Evolutionary conservation across 1,284 basidiomycete genomes (phyloP), one percentile per base, ranked within the genome.

Genomic region (Apiotrichum laibachii): DNA sequence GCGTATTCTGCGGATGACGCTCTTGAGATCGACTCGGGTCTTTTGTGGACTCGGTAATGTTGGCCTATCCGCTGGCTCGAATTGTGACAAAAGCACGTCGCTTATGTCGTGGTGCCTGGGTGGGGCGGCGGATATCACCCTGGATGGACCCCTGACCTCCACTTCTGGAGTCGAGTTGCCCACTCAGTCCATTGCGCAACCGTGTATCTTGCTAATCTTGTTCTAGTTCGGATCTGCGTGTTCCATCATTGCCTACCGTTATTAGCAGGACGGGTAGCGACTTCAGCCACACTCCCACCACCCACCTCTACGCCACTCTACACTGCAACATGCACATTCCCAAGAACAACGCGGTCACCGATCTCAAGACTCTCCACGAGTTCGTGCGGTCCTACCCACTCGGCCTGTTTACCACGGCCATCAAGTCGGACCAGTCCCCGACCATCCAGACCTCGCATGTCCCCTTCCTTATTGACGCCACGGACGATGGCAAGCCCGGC

Each of bases 391-490:
- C 64, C 5, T 70, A 79, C 61, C 80, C 80, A 2, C 72, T 81
- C 0, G 81, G 80, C 0, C 67, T 79, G 21, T 66, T 81, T 59
- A 79, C 79, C 12, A 80, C 79, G 3, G 68, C 78, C 3, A 76
- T 80, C 64, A 62, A 70, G 2, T 69, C 71, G 19, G 55, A 73
- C 5, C 43, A 42, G 2, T 46, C 63, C 22, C 61, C 77, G 1
- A 71, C 75, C n/a, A 56, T 82, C 26, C 80, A 81, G 58, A 73
- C 76, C 22, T 73, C 74, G 11, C 80, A 82, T 61, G 74, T 81
- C 55, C 81, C 81, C 2, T 82, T 73, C 61, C 62, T 81, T 16
- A 68, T 82, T 40, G 77, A 80, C 44, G 15, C 26, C 6, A 16
- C 42, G 7, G 50, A 53, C 13, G 35, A 49, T 19, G 55, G 46